A percentile compares a stretch with the other conserved stretches of the same genome.
These are phyloP conservation scores for Penicillium digitatum DNA, from an alignment of 2,329 filamentous ascomycete species.

Conservation along the genomic window DNA sequence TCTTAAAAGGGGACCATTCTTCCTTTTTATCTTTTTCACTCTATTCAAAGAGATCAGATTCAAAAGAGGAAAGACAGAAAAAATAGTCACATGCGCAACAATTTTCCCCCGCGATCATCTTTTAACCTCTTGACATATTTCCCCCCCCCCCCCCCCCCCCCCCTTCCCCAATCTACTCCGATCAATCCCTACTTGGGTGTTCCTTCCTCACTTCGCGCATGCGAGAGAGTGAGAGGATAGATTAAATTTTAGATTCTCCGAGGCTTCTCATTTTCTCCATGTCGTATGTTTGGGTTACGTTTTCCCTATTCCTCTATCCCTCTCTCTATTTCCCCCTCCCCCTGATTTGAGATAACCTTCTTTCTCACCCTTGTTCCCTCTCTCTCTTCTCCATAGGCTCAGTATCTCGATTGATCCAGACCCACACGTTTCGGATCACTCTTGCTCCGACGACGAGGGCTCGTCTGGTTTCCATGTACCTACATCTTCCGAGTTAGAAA, in stretches of 20 bases:
- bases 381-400: slow-evolving; percentile 31
- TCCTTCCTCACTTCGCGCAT: slow-evolving; percentile 17
- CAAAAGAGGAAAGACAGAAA: neutral
- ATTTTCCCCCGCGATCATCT: slow-evolving; percentile 8
- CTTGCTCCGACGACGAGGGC: slow-evolving; percentile 44
- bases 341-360: neutral
- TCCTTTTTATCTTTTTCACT: neutral
- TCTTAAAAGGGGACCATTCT: neutral
- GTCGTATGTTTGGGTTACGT: slow-evolving; percentile 21
- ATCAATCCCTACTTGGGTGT: slow-evolving; percentile 4
- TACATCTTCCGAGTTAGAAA: slow-evolving; percentile 37
- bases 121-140: slow-evolving; percentile 4
- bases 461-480: slow-evolving; percentile 45
- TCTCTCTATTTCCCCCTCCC: neutral
- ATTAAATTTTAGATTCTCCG: neutral
- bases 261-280: slow-evolving; percentile 18
- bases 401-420: slow-evolving; percentile 43
- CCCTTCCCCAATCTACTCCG: neutral
- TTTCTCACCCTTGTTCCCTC: neutral
- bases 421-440: slow-evolving; percentile 39
- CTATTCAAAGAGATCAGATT: neutral
- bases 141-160: neutral
- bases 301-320: neutral
- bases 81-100: slow-evolving; percentile 8
- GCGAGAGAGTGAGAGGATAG: slow-evolving; percentile 8